These are phyloP conservation scores for Cytospora mali DNA, from an alignment of 2,329 filamentous ascomycete genomes.

Conservation along the genomic window DNA sequence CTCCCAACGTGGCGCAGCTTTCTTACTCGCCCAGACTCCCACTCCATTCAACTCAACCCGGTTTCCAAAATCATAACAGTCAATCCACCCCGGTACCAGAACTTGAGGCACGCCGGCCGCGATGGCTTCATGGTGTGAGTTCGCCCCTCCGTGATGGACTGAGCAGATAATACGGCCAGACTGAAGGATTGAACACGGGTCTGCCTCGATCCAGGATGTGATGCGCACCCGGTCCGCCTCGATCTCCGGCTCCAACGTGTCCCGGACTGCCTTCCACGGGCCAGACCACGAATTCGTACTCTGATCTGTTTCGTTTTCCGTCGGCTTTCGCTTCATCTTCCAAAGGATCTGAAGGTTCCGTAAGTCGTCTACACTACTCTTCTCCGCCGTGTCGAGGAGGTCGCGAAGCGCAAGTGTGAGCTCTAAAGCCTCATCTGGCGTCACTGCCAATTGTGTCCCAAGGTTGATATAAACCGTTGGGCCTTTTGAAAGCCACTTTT, in stretches of 20 bases:
- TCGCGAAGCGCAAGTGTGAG: conserved; percentile 42
- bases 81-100: conserved; percentile 48
- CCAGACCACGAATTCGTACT: conserved; percentile 5
- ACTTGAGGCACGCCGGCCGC: conserved; percentile 48
- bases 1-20: conserved; percentile 28
- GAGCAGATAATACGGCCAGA: conserved; percentile 39
- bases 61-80: conserved; percentile 50
- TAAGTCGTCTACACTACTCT: conserved; percentile 42
- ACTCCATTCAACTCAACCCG: conserved; percentile 48
- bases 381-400: conserved; percentile 37
- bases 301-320: conserved; percentile 13
- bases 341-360: conserved; percentile 41
- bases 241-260: conserved; percentile 30
- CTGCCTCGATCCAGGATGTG: conserved; percentile 40
- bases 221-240: conserved; percentile 37
- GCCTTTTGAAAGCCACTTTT: conserved; percentile 44
- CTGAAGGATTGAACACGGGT: conserved; percentile 37
- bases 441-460: conserved; percentile 43
- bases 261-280: conserved; percentile 24
- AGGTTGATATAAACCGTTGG: conserved; percentile 54
- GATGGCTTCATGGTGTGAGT: conserved; percentile 39
- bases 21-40: conserved; percentile 37
- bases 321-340: conserved; percentile 38
- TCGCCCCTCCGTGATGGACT: conserved; percentile 46
- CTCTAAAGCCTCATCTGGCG: conserved; percentile 40